Base-by-base conservation (phyloP, 2,329 filamentous ascomycete genomes). In the Fusarium sp. region DNA sequence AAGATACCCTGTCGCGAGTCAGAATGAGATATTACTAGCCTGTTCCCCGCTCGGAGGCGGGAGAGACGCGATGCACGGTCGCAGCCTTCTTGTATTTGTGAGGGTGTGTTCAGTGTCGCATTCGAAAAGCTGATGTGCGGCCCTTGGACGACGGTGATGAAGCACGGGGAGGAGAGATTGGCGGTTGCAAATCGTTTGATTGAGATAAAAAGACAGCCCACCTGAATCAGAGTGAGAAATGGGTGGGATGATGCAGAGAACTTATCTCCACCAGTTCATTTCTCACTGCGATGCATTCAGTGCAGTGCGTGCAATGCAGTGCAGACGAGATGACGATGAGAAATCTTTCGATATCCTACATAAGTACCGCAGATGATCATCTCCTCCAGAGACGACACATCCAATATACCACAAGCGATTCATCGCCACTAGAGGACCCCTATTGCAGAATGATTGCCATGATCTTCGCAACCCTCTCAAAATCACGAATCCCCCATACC, bases 221-320 rank as follows among this genome's bases (percentile, higher is more conserved):
- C 33, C 7, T 2, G 19, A 32, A 35, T 17, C 7, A 9, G 19
- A 32, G 24, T 49, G 33, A 59, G 52, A 39, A 22, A 10, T 46
- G 54, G 50, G 64, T 68, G 65, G 65, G 55, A 66, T 62, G 55
- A 56, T 62, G 37, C 45, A 40, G 35, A 48, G 44, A 48, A 17
- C 45, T 61, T 49, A 62, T 53, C 65, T 58, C 51, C 51, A 62
- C 65, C 62, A 54, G 65, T 68, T 68, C 61, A 56, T 65, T 37
- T 32, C 15, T 17, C 9, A 5, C 37, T 37, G 35, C 35, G n/a
- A 37, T n/a, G 35, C 35, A 37, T 37, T 37, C 17, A 37, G 17
- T 37, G 35, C 24, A 47, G 20, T 19, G n/a, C 30, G 20, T 19
- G n/a, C 17, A 37, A 7, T 37, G 33, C 24, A 47, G 20, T 19